A percentile compares a stretch with the other conserved stretches of the same genome.
Evolutionary conservation across 768 basidiomycete species (phyloP).

Genomic region (Suillus subalutaceus): DNA sequence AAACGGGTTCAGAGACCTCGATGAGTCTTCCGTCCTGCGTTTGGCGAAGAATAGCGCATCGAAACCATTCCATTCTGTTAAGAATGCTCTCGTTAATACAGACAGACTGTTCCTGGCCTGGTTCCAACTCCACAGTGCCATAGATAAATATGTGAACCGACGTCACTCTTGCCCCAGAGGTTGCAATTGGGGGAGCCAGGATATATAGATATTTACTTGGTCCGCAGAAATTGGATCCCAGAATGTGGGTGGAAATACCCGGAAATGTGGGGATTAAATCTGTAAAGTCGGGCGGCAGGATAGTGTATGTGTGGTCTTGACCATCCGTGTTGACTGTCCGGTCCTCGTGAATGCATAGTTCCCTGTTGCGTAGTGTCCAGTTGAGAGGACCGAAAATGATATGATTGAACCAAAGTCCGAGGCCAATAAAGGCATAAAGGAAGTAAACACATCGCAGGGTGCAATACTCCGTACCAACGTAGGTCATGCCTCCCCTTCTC

Average conservation of each 20-base stretch:
- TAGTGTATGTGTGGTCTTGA: neutral
- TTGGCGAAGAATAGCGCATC: conserved; percentile 1
- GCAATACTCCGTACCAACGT: conserved; percentile 1
- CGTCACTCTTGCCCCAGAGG: neutral
- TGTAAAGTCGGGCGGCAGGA: neutral
- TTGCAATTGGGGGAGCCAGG: neutral
- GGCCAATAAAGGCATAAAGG: neutral
- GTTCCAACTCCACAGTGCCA: conserved; percentile 1
- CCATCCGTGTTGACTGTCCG: neutral
- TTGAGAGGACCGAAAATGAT: conserved; percentile 1
- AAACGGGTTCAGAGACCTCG: neutral
- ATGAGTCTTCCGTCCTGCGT: neutral
- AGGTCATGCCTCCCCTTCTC: neutral
- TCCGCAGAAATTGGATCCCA: neutral
- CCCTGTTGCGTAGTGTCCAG: neutral
- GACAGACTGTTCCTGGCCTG: neutral
- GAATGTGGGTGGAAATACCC: neutral
- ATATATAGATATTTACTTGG: conserved; percentile 4
- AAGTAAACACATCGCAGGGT: neutral
- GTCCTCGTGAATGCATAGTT: neutral
- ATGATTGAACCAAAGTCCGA: neutral
- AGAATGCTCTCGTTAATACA: neutral
- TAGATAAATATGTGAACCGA: conserved; percentile 3
- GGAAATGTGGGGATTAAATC: conserved; percentile 1
- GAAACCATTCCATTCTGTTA: conserved; percentile 6